Evolutionary conservation across 164 flowering plant species (phyloP).

Genomic region (Annona cherimola): DNA sequence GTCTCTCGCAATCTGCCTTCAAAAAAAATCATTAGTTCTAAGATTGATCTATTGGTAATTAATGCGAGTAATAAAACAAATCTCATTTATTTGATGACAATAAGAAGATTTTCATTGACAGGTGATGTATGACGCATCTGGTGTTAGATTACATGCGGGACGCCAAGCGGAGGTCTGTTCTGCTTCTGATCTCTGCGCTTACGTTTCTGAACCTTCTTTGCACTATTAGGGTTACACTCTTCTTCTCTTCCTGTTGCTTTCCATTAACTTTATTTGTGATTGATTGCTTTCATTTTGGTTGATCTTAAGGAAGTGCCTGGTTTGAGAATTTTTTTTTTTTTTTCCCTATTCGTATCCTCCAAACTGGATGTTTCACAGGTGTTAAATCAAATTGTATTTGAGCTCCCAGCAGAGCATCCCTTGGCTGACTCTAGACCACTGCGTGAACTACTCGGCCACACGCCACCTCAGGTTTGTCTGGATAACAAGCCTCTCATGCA

Average conservation of each 20-base stretch:
- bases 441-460: constrained; percentile 96
- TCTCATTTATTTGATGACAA: background rate
- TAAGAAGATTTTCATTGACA: constrained; percentile 25
- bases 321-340: background rate
- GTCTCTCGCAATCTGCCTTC: constrained; percentile 14
- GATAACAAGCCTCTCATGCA: background rate
- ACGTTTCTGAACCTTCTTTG: background rate
- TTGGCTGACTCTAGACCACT: constrained; percentile 81
- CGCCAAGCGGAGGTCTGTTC: constrained; percentile 90
- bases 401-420: constrained; percentile 96
- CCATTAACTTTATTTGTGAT: background rate
- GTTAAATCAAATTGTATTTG: constrained; percentile 86
- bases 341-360: background rate
- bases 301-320: background rate
- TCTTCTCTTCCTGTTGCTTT: too few species aligned
- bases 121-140: constrained; percentile 99
- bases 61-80: too few species aligned
- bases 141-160: constrained; percentile 93
- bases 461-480: constrained; percentile 73
- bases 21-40: background rate
- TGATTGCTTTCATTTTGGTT: background rate
- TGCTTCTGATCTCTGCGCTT: background rate
- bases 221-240: too few species aligned
- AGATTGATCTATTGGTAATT: background rate
- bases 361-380: constrained; percentile 44